phyloP scores from a whole-genome alignment of 139 green algal species.

The Asterochloris sp. region DNA sequence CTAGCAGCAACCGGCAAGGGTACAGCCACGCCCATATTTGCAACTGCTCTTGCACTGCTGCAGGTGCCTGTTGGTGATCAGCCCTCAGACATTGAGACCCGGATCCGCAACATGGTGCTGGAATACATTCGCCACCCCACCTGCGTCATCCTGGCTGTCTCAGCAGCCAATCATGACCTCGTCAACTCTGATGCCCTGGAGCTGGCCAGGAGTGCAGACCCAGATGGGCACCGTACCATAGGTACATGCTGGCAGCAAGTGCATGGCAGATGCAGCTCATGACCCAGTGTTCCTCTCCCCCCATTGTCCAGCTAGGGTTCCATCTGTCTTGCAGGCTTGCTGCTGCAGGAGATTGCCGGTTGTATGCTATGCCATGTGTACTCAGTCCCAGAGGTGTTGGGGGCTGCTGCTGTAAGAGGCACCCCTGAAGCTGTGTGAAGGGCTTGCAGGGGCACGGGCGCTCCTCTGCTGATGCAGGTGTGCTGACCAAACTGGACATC shows the following conservation, averaged over 20 bases:
- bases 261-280: too few species aligned
- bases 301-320: too few species aligned
- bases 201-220: slow-evolving; percentile 86
- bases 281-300: too few species aligned
- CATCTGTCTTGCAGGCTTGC: not conserved
- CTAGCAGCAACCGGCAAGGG: too few species aligned
- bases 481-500: slow-evolving; percentile 98
- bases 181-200: slow-evolving; percentile 93
- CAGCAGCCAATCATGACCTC: slow-evolving; percentile 94
- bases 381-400: not conserved
- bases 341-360: not conserved
- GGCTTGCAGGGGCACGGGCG: not conserved
- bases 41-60: too few species aligned
- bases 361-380: not conserved
- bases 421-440: not conserved
- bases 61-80: slow-evolving; percentile 96
- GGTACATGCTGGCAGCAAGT: slow-evolving; percentile 28
- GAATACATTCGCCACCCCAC: slow-evolving; percentile 85
- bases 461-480: slow-evolving; percentile 35
- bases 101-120: slow-evolving; percentile 82
- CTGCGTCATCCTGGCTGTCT: slow-evolving; percentile 93
- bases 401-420: not conserved
- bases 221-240: slow-evolving; percentile 63
- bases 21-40: too few species aligned
- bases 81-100: slow-evolving; percentile 91